Conservation (phyloP, 2,329 filamentous ascomycete species). For the Diaporthe sp. region DNA sequence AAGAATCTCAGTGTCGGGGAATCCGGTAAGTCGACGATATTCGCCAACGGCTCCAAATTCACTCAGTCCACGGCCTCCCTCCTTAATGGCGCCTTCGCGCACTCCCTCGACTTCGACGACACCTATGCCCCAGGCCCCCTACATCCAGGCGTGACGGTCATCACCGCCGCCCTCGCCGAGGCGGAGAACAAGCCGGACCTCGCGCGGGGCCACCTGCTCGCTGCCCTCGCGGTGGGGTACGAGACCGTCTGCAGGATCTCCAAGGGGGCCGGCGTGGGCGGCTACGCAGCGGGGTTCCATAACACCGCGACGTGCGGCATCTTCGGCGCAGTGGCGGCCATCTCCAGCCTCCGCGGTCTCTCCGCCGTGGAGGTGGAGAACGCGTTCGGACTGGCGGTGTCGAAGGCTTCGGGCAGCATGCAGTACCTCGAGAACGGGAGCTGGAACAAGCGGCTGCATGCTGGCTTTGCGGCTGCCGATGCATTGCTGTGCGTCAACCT, state of each 20-base stretch:
- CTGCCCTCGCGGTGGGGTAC: slow-evolving; percentile 44
- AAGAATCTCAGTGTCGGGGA: not conserved
- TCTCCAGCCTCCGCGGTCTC: slow-evolving; percentile 43
- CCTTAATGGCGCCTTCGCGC: slow-evolving; percentile 56
- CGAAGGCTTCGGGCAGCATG: slow-evolving; percentile 46
- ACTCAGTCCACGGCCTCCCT: slow-evolving; percentile 55
- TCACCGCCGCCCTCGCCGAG: slow-evolving; percentile 49
- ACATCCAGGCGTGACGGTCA: slow-evolving; percentile 55
- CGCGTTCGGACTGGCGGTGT: slow-evolving; percentile 45
- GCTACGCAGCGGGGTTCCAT: slow-evolving; percentile 45
- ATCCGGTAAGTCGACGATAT: slow-evolving; percentile 39
- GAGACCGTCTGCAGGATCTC: slow-evolving; percentile 46
- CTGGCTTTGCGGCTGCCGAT: slow-evolving; percentile 46
- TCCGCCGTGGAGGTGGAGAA: slow-evolving; percentile 40
- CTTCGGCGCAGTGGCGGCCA: slow-evolving; percentile 46
- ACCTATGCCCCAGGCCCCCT: slow-evolving; percentile 56
- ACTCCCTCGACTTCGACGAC: slow-evolving; percentile 60
- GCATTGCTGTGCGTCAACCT: slow-evolving; percentile 45
- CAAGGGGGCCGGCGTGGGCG: slow-evolving; percentile 43
- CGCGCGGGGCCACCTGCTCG: slow-evolving; percentile 19
- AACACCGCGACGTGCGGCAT: slow-evolving; percentile 46
- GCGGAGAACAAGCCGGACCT: slow-evolving; percentile 36
- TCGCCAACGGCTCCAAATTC: slow-evolving; percentile 48
- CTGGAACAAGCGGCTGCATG: slow-evolving; percentile 48
- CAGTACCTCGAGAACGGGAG: slow-evolving; percentile 48